These are phyloP conservation scores for Marchantia paleacea DNA, from an alignment of 225 moss, liverwort and hornwort species.

Conservation along the genomic window DNA sequence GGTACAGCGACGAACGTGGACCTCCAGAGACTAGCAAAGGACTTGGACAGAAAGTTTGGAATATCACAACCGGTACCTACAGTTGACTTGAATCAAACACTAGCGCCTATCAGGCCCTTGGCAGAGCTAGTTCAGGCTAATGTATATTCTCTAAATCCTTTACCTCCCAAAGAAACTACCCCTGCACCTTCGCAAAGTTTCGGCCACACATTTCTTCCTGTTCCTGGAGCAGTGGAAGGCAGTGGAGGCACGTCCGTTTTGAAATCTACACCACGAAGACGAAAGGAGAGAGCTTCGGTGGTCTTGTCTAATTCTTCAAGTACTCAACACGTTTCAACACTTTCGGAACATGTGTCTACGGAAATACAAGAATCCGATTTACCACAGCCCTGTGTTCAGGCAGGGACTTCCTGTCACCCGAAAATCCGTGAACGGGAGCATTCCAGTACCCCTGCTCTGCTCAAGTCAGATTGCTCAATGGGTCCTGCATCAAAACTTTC, in stretches of 20 bases:
- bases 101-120: not conserved
- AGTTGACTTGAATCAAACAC: not conserved
- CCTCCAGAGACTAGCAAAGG: not conserved
- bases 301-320: not conserved
- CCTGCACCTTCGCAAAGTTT: not conserved
- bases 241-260: not conserved
- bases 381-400: not conserved
- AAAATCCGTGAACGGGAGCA: not conserved
- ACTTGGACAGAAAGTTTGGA: constrained; percentile 15
- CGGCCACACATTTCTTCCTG: not conserved
- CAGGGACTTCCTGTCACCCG: not conserved
- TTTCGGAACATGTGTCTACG: not conserved
- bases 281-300: not conserved
- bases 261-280: constrained; percentile 4
- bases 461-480: not conserved
- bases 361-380: constrained; percentile 1
- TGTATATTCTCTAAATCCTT: not conserved
- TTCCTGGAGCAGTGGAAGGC: not conserved
- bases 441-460: not conserved
- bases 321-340: not conserved
- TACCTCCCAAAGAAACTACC: not conserved
- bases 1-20: not conserved
- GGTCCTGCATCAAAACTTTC: not conserved
- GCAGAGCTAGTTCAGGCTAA: constrained; percentile 3
- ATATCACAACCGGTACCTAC: not conserved